phyloP scores from a whole-genome alignment of 345 rosid genomes.

The Xanthoceras sorbifolium region DNA sequence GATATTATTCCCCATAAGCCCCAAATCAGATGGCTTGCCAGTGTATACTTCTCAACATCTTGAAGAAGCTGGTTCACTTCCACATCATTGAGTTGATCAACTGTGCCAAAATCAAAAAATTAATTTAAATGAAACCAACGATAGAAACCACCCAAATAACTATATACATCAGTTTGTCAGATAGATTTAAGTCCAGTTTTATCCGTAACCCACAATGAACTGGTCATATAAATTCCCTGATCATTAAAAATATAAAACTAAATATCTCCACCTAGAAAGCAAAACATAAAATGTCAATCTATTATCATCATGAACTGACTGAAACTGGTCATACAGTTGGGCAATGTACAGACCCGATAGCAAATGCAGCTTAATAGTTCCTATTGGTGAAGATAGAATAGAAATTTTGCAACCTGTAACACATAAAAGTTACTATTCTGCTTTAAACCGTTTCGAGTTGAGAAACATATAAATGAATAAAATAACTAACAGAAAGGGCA shows the following conservation, averaged over 20 bases:
- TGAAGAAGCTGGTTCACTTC: constrained; percentile 44
- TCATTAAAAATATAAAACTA: background rate
- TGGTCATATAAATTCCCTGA: constrained; percentile 2
- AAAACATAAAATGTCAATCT: background rate
- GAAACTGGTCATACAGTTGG: background rate
- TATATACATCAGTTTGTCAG: background rate
- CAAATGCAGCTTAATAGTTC: constrained; percentile 8
- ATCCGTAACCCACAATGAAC: constrained; percentile 3
- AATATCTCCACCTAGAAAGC: background rate
- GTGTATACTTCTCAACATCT: constrained; percentile 54
- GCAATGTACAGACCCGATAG: background rate
- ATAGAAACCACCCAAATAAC: background rate
- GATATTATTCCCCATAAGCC: constrained; percentile 75
- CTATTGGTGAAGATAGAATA: background rate
- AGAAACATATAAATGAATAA: background rate
- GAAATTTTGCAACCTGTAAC: background rate
- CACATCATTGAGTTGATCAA: constrained; percentile 29
- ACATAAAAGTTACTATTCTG: background rate
- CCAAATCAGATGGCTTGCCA: constrained; percentile 67
- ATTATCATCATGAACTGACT: background rate
- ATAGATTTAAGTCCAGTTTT: constrained; percentile 10
- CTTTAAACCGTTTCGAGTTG: background rate
- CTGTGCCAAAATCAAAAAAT: constrained; percentile 38
- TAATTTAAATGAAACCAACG: constrained; percentile 17
- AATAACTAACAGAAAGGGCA: background rate